Base-by-base conservation (phyloP, 78 protist genomes). In the Protostelium mycophagum region DNA sequence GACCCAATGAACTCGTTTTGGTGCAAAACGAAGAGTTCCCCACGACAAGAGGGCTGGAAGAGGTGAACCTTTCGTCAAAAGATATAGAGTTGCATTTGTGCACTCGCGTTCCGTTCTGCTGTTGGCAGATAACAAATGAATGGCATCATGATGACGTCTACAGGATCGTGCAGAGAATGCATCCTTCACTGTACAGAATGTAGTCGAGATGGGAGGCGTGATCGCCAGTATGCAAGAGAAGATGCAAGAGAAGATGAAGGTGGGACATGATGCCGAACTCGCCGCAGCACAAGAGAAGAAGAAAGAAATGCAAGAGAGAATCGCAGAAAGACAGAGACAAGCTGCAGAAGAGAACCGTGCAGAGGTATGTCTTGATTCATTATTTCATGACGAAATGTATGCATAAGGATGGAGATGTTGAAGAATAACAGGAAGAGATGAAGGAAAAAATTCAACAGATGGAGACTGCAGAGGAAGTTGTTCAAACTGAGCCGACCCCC, bases 11-110 rank as follows among this genome's bases (percentile, higher is more conserved):
- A 84, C 88, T 95, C 63, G 37, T 36, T 23, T 85, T 96, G 25
- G 87, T 91, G 29, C 91, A 88, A 63, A 1, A 35, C 35, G 97
- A 95, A 90, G 63, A 37, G 63, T 85, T 36, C 89, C 91, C 95
- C 16, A 83, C 95, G 35, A 28, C 86, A 5, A 63, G 91, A 16
- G 73, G 73, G 5, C 73, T 51, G 31, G 73, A 51, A 16, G 73
- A 51, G 73, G 73, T 51, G 73, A 51, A 16, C 31, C 73, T 5
- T 51, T 16, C n/a, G n/a, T n/a, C n/a, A n/a, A n/a, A n/a, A n/a
- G n/a, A n/a, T n/a, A n/a, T n/a, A n/a, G n/a, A n/a, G n/a, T 5
- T 16, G 73, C 5, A 51, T 51, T 5, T 51, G 5, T 51, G 73
- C 16, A 16, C 73, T 16, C 73, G 73, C 16, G 31, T 51, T 25